These are phyloP conservation scores for Penicillium argentinense DNA, from an alignment of 495 filamentous ascomycete genomes.

Conservation along the genomic window DNA sequence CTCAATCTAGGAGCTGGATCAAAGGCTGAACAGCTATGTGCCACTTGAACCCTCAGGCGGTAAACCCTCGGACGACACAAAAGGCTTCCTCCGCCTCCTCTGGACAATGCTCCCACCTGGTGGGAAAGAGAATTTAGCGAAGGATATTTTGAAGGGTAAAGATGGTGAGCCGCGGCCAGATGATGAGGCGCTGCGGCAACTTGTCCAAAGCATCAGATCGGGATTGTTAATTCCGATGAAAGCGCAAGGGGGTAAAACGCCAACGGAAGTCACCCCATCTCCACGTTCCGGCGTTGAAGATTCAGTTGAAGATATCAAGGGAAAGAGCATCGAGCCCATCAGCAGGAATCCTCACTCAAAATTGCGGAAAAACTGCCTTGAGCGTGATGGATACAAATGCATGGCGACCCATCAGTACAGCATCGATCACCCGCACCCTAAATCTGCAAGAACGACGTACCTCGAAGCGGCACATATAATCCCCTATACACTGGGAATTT, in stretches of 20 bases:
- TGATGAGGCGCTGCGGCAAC: constrained; percentile 6
- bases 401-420: constrained; percentile 10
- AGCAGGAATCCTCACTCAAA: not conserved
- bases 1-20: not conserved
- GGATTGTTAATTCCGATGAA: constrained; percentile 6
- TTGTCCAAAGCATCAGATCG: constrained; percentile 6
- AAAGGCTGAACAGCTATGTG: not conserved
- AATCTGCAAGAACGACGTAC: constrained; percentile 9
- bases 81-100: not conserved
- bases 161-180: not conserved
- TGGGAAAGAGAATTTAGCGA: no score
- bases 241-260: constrained; percentile 6
- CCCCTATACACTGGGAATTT: constrained; percentile 13
- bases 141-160: no score
- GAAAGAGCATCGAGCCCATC: constrained; percentile 2
- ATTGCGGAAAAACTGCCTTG: constrained; percentile 1
- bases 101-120: not conserved
- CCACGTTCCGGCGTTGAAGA: constrained; percentile 2
- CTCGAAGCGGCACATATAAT: constrained; percentile 16
- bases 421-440: constrained; percentile 6
- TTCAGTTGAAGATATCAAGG: constrained; percentile 2
- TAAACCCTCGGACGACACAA: not conserved
- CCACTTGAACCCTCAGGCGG: not conserved
- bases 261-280: constrained; percentile 5
- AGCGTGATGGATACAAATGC: constrained; percentile 9